phyloP scores from a whole-genome alignment of 208 protist species.

The Leishmania guyanensis region DNA sequence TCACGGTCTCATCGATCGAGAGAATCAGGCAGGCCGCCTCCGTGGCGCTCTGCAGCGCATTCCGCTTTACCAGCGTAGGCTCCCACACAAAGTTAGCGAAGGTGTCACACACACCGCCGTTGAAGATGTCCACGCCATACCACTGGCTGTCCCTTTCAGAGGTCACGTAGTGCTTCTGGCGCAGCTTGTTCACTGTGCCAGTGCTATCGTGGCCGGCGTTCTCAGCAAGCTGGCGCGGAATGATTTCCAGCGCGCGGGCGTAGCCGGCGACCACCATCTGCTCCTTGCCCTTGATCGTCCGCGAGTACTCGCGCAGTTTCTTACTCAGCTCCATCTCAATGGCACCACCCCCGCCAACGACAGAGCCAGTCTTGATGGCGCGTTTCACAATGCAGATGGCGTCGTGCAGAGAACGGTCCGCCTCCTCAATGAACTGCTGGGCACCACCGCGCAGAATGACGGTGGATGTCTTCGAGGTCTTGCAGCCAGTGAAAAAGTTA shows the following conservation, averaged over 20 bases:
- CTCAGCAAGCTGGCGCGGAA: slow-evolving; percentile 98
- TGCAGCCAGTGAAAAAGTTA: slow-evolving; percentile 99
- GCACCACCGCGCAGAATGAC: slow-evolving; percentile 97
- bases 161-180: slow-evolving; percentile 95
- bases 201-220: slow-evolving; percentile 99
- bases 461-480: slow-evolving; percentile 88
- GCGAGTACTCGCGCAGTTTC: slow-evolving; percentile 95
- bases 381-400: slow-evolving; percentile 99
- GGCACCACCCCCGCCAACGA: slow-evolving; percentile 99
- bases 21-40: slow-evolving; percentile 99
- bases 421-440: slow-evolving; percentile 99
- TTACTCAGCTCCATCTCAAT: slow-evolving; percentile 99
- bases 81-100: slow-evolving; percentile 99
- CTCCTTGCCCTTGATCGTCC: slow-evolving; percentile 98
- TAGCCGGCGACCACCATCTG: slow-evolving; percentile 99
- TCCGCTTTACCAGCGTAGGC: slow-evolving; percentile 98
- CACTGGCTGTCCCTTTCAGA: slow-evolving; percentile 71
- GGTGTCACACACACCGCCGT: slow-evolving; percentile 98
- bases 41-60: slow-evolving; percentile 98
- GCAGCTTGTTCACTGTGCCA: slow-evolving; percentile 99
- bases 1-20: slow-evolving; percentile 99
- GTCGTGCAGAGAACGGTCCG: slow-evolving; percentile 99
- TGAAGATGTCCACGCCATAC: slow-evolving; percentile 99
- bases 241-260: slow-evolving; percentile 99
- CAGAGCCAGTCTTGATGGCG: slow-evolving; percentile 95